Percentiles rank a stretch among this genome's conserved stretches.
phyloP scores from a whole-genome alignment of 164 flowering plant genomes.

The Nymphaea thermarum region DNA sequence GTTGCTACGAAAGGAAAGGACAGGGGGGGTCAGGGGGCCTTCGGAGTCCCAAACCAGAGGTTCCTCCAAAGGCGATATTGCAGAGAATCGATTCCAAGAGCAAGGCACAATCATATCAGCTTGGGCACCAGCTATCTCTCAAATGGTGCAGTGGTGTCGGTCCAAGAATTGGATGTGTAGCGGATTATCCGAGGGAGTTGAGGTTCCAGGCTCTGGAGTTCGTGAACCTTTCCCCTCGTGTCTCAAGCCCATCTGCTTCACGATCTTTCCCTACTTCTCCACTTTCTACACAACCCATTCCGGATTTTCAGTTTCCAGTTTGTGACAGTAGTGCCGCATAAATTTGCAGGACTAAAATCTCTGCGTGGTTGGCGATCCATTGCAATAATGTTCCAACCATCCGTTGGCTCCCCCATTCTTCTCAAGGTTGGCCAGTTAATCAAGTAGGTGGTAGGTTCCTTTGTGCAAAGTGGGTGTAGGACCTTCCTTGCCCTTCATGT shows the following conservation, averaged over 20 bases:
- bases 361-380: background rate
- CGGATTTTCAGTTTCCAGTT: background rate
- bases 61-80: constrained; percentile 47
- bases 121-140: constrained; percentile 52
- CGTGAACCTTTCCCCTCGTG: constrained; percentile 54
- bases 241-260: constrained; percentile 21
- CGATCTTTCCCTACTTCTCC: background rate
- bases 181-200: constrained; percentile 71
- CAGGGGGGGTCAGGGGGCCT: constrained; percentile 90
- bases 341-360: background rate
- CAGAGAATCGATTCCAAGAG: constrained; percentile 76
- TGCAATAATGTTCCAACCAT: background rate
- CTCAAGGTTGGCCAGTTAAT: too few relatives aligned
- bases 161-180: constrained; percentile 78
- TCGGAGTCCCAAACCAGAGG: constrained; percentile 54
- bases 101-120: constrained; percentile 45
- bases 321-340: background rate
- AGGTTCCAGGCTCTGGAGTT: constrained; percentile 65
- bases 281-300: background rate
- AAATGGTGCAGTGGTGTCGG: constrained; percentile 88
- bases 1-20: constrained; percentile 42
- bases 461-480: too few relatives aligned
- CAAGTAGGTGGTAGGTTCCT: too few relatives aligned
- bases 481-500: too few relatives aligned
- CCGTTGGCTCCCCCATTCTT: constrained; percentile 3